Conservation (phyloP, 1,284 basidiomycete genomes). For the Vanrija pseudolonga region DNA sequence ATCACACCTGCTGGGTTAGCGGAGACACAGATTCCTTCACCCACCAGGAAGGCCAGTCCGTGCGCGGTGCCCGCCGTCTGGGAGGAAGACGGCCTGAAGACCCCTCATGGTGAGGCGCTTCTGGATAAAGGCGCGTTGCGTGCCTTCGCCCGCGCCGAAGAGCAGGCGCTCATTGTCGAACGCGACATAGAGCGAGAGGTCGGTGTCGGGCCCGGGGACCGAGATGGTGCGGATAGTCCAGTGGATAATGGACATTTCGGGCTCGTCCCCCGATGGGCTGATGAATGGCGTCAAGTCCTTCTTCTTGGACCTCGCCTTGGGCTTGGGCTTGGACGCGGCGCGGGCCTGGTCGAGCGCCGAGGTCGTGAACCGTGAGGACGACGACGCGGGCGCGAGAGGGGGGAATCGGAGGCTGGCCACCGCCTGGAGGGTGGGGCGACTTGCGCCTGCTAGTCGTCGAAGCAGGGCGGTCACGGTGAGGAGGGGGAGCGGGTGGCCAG, state of each 20-base stretch:
- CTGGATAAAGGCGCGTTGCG: conserved; percentile 68
- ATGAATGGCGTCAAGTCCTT: neutral
- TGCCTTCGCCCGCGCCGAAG: conserved; percentile 81
- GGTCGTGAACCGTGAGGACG: neutral
- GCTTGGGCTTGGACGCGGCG: neutral
- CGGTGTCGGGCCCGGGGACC: conserved; percentile 64
- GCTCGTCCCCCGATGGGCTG: neutral
- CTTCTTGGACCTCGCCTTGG: no score
- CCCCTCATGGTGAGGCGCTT: conserved; percentile 62
- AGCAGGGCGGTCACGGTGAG: neutral
- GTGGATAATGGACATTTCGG: conserved; percentile 1
- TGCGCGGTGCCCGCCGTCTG: conserved; percentile 60
- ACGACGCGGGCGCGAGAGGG: no score
- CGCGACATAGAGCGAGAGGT: conserved; percentile 66
- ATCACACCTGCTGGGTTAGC: conserved; percentile 59
- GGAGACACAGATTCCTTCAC: conserved; percentile 9
- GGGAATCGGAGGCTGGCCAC: neutral
- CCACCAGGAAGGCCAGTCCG: conserved; percentile 65
- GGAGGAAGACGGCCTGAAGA: conserved; percentile 68
- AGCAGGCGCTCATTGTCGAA: conserved; percentile 77
- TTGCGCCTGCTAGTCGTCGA: conserved; percentile 1
- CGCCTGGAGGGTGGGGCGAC: neutral
- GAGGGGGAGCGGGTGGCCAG: neutral
- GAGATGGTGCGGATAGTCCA: conserved; percentile 49
- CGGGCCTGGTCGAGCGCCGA: neutral